Evolutionary conservation across 305 asterid species (phyloP).

Genomic region (Stenogyne calaminthoides): DNA sequence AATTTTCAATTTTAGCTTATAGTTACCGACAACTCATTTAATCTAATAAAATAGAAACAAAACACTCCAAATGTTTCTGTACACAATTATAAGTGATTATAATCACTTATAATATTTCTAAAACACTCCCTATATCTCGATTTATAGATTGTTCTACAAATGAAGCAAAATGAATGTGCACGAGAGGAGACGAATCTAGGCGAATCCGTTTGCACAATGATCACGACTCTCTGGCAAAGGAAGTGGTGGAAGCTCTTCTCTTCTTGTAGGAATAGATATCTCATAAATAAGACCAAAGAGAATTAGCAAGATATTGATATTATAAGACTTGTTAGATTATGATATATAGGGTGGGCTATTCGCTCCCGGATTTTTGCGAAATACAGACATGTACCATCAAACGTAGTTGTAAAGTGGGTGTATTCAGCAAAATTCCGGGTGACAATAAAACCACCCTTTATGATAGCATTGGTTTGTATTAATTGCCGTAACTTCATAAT

Average conservation of each 20-base stretch:
- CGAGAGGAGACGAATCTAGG: slow-evolving; percentile 33
- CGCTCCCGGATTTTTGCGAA: too few relatives aligned
- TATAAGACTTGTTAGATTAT: not conserved
- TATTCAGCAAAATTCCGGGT: too few relatives aligned
- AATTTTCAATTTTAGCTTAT: too few relatives aligned
- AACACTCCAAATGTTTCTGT: too few relatives aligned
- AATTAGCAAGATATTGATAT: slow-evolving; percentile 29
- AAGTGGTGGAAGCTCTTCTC: slow-evolving; percentile 52
- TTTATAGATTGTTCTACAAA: slow-evolving; percentile 33
- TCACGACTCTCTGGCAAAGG: slow-evolving; percentile 43
- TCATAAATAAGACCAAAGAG: slow-evolving; percentile 31
- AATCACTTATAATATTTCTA: too few relatives aligned
- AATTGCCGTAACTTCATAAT: not conserved
- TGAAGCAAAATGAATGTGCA: slow-evolving; percentile 25
- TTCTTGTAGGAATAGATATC: slow-evolving; percentile 29
- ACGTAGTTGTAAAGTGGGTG: too few relatives aligned
- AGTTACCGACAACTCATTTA: too few relatives aligned
- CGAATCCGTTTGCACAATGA: slow-evolving; percentile 39
- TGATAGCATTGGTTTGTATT: not conserved
- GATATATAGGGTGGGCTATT: not conserved
- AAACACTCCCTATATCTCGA: not conserved
- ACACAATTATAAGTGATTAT: too few relatives aligned
- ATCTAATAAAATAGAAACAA: too few relatives aligned
- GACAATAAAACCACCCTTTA: not conserved
- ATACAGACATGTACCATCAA: too few relatives aligned